Base-by-base conservation (phyloP, 805 yeast genomes). In the Metschnikowia hibisci region DNA sequence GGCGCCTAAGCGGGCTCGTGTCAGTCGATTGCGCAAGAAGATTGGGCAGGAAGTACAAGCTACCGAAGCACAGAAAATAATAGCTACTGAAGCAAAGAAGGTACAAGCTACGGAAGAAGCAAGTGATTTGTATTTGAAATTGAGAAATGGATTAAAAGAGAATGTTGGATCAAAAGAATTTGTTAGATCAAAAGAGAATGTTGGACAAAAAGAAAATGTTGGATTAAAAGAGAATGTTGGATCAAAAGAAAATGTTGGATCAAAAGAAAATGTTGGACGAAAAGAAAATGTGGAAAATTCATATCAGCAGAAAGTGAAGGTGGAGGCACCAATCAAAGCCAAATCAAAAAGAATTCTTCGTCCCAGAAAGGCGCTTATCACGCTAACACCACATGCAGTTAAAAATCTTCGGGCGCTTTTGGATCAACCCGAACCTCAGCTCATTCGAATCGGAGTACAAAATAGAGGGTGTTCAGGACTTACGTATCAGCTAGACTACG, bases 401-500 rank as follows among this genome's bases (percentile, higher is more conserved):
- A 61, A 63, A 4, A 98, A 93, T 64, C 67, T 93, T 45, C 69
- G 70, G 44, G 76, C 73, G 0, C 69, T 93, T 20, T 67, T 85
- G 50, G 78, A 82, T 42, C 85, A 81, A 51, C 98, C 98, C 4
- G 80, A 80, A 35, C 98, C 98, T 10, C 81, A 91, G 66, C 73
- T 88, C 57, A 87, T 93, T 37, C 77, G 97, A 55, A 83, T 93
- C 11, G 96, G 97, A 12, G 98, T 95, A n/a, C 80, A 80, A 51
- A 93, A 93, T 66, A 76, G 98, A 60, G 99, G 99, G 4, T 93
- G 99, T 63, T 91, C 98, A 0, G 99, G 99, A 0, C 74, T 93
- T 47, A 82, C 96, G 0, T 93, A 93, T 64, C 84, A 89, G 63
- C 69, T 93, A 50, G 96, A 89, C 60, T 93, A 93, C 66, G 96